A percentile compares a stretch with the other conserved stretches of the same genome.
These are phyloP conservation scores for Mycena latifolia DNA, from an alignment of 768 basidiomycete species.

Conservation along the genomic window DNA sequence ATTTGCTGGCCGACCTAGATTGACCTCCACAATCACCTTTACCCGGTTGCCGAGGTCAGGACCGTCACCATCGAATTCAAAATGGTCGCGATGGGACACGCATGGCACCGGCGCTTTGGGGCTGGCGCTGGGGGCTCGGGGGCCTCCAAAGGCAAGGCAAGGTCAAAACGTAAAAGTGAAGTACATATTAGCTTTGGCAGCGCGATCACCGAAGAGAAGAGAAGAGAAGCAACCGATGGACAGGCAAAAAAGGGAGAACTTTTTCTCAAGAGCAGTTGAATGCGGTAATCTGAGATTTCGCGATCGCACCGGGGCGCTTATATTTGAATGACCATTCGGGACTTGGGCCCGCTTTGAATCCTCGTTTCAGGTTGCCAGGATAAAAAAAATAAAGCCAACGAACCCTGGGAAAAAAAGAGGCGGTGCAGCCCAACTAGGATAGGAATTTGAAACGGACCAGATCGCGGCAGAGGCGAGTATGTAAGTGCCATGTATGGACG, in stretches of 20 bases:
- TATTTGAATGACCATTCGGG: constrained; percentile 22
- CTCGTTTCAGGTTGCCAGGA: constrained; percentile 8
- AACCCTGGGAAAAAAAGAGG: constrained; percentile 11
- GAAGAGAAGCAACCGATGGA: not conserved
- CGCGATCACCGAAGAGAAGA: constrained; percentile 3
- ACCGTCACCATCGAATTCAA: not conserved
- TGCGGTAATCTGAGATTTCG: constrained; percentile 23
- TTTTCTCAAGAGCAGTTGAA: not conserved
- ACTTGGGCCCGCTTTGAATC: not conserved
- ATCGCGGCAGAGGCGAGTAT: not conserved
- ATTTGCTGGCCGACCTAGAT: constrained; percentile 21
- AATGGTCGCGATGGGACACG: constrained; percentile 20
- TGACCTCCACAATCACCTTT: too few relatives aligned
- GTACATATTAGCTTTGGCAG: constrained; percentile 12
- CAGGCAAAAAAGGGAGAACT: not conserved
- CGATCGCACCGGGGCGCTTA: constrained; percentile 8
- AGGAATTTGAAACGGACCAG: too few relatives aligned
- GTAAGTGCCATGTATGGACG: not conserved
- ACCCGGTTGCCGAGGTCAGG: too few relatives aligned
- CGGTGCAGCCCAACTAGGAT: not conserved
- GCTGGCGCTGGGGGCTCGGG: constrained; percentile 2
- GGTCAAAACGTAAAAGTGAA: constrained; percentile 18
- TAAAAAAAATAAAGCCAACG: constrained; percentile 5
- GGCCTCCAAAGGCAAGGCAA: too few relatives aligned
- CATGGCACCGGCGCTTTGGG: too few relatives aligned